phyloP scores from a whole-genome alignment of 2,329 filamentous ascomycete species.

The Ophiocordyceps australis region DNA sequence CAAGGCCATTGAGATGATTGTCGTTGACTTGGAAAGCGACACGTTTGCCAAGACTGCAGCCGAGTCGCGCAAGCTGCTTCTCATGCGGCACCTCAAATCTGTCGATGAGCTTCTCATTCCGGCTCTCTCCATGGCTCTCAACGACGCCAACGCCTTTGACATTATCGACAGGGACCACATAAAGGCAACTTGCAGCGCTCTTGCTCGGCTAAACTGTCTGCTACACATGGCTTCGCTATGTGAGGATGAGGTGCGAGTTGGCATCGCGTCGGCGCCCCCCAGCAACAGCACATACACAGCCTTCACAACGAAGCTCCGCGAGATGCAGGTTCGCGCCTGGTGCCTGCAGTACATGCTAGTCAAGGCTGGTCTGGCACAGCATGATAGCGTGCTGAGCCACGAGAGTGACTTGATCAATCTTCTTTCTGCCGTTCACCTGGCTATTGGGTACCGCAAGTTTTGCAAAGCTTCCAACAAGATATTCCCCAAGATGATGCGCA shows the following conservation, averaged over 20 bases:
- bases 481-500: slow-evolving; percentile 76
- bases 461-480: slow-evolving; percentile 76
- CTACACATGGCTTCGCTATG: slow-evolving; percentile 66
- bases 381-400: slow-evolving; percentile 42
- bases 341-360: slow-evolving; percentile 69
- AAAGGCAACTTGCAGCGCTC: slow-evolving; percentile 49
- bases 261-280: slow-evolving; percentile 44
- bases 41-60: slow-evolving; percentile 39
- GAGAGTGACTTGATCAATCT: slow-evolving; percentile 63
- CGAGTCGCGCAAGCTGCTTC: slow-evolving; percentile 47
- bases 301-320: slow-evolving; percentile 51
- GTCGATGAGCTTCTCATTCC: slow-evolving; percentile 61
- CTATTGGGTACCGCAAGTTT: slow-evolving; percentile 65
- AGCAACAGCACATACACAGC: slow-evolving; percentile 34
- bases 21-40: slow-evolving; percentile 43
- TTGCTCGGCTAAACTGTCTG: slow-evolving; percentile 55
- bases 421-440: slow-evolving; percentile 65
- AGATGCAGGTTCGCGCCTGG: slow-evolving; percentile 80
- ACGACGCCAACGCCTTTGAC: slow-evolving; percentile 55
- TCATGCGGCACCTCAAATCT: slow-evolving; percentile 62
- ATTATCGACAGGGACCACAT: slow-evolving; percentile 71
- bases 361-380: slow-evolving; percentile 57
- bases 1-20: slow-evolving; percentile 68
- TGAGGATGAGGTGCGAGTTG: slow-evolving; percentile 73
- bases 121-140: slow-evolving; percentile 49